Conservation (phyloP, 371 early-diverging fungal genomes). For the Circinella minor region DNA sequence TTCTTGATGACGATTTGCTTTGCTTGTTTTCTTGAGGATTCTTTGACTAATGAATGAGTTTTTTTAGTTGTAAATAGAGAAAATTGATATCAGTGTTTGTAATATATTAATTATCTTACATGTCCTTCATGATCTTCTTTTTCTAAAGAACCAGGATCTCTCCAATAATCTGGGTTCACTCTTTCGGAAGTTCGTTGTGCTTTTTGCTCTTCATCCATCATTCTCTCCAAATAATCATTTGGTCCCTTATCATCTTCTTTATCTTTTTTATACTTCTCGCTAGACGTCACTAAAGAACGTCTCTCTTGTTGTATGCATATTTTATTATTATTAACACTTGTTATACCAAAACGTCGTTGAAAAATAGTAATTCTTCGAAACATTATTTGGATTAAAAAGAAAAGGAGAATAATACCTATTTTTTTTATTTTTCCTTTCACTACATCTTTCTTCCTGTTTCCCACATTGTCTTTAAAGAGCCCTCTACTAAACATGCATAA, state of each 20-base stretch:
- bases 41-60: neutral
- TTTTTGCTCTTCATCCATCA: conserved; percentile 13
- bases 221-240: conserved; percentile 11
- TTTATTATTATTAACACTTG: too few relatives aligned
- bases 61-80: too few relatives aligned
- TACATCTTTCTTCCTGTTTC: neutral
- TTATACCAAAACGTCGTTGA: too few relatives aligned
- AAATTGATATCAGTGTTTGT: too few relatives aligned
- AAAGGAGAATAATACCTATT: too few relatives aligned
- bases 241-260: conserved; percentile 5
- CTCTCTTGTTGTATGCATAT: too few relatives aligned
- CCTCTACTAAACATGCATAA: too few relatives aligned
- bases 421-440: neutral
- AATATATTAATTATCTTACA: neutral
- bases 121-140: neutral
- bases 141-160: conserved; percentile 3
- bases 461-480: too few relatives aligned
- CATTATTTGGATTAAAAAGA: too few relatives aligned
- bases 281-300: neutral
- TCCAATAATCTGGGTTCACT: conserved; percentile 8
- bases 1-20: neutral
- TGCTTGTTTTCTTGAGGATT: neutral
- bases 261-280: neutral
- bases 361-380: too few relatives aligned
- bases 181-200: conserved; percentile 7